These are phyloP conservation scores for Sclerotinia nivalis DNA, from an alignment of 2,329 filamentous ascomycete species.

Conservation along the genomic window DNA sequence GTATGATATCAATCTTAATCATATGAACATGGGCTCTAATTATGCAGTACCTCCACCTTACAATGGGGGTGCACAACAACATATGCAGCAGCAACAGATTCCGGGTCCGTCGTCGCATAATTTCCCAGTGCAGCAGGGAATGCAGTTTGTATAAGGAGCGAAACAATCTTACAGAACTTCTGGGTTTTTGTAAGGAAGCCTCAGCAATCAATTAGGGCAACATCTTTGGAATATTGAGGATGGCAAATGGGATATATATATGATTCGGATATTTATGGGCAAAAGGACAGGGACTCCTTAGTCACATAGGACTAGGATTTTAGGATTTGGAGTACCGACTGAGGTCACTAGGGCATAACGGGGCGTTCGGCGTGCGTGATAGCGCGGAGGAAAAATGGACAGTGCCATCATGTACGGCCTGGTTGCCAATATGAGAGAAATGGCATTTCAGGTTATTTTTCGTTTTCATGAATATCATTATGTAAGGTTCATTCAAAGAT, in stretches of 20 bases:
- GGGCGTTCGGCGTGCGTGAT: background rate
- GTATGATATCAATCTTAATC: slow-evolving; percentile 16
- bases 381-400: background rate
- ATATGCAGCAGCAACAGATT: background rate
- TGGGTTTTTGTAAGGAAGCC: background rate
- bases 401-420: background rate
- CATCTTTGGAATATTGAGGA: background rate
- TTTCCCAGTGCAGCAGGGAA: slow-evolving; percentile 6
- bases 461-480: background rate
- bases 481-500: background rate
- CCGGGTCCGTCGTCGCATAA: slow-evolving; percentile 12
- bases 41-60: slow-evolving; percentile 6
- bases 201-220: background rate
- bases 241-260: background rate
- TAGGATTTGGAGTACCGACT: background rate
- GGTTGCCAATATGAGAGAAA: background rate
- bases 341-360: background rate
- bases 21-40: slow-evolving; percentile 1
- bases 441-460: background rate
- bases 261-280: no score
- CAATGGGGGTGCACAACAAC: background rate
- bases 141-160: slow-evolving; percentile 16
- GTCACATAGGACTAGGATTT: background rate
- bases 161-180: background rate
- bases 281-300: no score